Percentiles rank a stretch among this genome's conserved stretches.
These are phyloP conservation scores for Yarrowia galli DNA, from an alignment of 1,139 yeast species.

Conservation along the genomic window DNA sequence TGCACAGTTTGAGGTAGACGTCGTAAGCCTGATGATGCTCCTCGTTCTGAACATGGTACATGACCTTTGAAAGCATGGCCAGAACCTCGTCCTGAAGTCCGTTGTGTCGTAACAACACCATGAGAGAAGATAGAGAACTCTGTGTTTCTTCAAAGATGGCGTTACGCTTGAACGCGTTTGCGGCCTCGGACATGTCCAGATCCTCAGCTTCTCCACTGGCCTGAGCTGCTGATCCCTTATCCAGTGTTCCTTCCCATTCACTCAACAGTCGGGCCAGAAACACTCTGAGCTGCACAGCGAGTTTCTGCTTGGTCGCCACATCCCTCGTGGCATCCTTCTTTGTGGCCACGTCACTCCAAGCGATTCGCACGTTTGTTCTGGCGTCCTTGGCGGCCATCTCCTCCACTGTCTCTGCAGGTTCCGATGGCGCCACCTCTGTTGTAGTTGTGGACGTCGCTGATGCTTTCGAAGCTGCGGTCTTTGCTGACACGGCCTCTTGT, in stretches of 20 bases:
- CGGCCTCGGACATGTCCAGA: conserved; percentile 2
- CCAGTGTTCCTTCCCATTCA: conserved; percentile 56
- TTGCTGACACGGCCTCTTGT: conserved; percentile 35
- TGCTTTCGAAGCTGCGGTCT: neutral
- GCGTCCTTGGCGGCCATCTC: conserved; percentile 12
- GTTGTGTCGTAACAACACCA: conserved; percentile 63
- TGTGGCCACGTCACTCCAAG: conserved; percentile 20
- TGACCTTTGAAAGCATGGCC: conserved; percentile 65
- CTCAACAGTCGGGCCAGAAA: conserved; percentile 57
- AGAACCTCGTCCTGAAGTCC: conserved; percentile 58
- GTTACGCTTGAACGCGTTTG: conserved; percentile 40
- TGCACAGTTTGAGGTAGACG: conserved; percentile 74
- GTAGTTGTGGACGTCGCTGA: neutral
- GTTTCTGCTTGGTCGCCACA: conserved; percentile 43
- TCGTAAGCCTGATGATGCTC: conserved; percentile 68
- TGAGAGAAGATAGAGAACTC: conserved; percentile 63
- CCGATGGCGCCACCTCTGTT: conserved; percentile 45
- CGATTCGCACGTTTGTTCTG: conserved; percentile 16
- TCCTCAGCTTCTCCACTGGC: neutral
- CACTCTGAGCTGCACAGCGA: conserved; percentile 57
- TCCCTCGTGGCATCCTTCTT: conserved; percentile 17
- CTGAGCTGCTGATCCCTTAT: conserved; percentile 34
- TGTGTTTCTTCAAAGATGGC: conserved; percentile 62
- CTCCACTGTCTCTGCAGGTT: conserved; percentile 38
- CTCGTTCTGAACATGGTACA: conserved; percentile 63